A percentile compares a stretch with the other conserved stretches of the same genome.
These are phyloP conservation scores for Candida quercuum DNA, from an alignment of 805 yeast genomes.

Conservation along the genomic window DNA sequence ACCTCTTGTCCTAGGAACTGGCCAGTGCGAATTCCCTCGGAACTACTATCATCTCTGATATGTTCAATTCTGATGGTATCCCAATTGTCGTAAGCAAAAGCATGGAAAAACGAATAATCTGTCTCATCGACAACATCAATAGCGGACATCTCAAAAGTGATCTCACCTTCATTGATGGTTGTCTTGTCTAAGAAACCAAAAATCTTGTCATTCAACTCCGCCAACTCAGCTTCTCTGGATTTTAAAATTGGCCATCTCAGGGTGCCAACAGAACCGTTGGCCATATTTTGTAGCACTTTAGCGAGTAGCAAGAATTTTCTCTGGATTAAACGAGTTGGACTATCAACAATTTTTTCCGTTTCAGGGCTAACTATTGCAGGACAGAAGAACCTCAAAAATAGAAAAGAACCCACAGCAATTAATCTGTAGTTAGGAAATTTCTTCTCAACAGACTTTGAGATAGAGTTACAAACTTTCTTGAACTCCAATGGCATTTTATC, in stretches of 20 bases:
- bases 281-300: conserved; percentile 79
- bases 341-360: conserved; percentile 31
- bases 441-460: conserved; percentile 49
- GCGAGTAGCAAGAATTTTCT: conserved; percentile 76
- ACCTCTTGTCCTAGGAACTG: conserved; percentile 31
- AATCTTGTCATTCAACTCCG: conserved; percentile 33
- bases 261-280: conserved; percentile 68
- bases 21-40: conserved; percentile 17
- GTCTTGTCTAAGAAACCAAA: conserved; percentile 35
- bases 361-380: conserved; percentile 93
- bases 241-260: conserved; percentile 59
- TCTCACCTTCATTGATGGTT: conserved; percentile 21
- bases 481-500: conserved; percentile 65
- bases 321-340: conserved; percentile 39
- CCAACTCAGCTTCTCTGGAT: conserved; percentile 35
- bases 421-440: conserved; percentile 63
- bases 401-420: conserved; percentile 78
- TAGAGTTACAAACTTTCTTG: conserved; percentile 62
- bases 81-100: conserved; percentile 47
- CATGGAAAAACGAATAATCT: conserved; percentile 39
- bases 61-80: conserved; percentile 26
- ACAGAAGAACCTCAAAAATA: conserved; percentile 74
- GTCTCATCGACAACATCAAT: conserved; percentile 18
- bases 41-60: conserved; percentile 12
- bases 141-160: conserved; percentile 17